Evolutionary conservation across 306 rosid genomes (phyloP), one percentile per base, ranked within the genome.

Genomic region (Trifolium fragiferum): DNA sequence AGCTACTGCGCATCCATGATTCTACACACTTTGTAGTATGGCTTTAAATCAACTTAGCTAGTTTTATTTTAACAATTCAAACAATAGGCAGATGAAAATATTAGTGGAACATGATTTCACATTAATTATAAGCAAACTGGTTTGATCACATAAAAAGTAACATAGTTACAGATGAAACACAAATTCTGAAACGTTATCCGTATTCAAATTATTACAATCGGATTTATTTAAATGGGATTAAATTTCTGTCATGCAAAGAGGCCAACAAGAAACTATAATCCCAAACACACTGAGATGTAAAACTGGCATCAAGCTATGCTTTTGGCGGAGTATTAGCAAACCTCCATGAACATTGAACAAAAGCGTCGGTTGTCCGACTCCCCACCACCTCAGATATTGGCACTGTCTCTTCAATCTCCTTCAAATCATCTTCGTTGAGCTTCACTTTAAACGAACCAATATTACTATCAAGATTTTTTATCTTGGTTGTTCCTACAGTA

Each of bases 401-500:
- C 58, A 84, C 37, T 2, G 76, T 69, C 43, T 86, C 86, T 58
- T 86, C 83, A 57, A 90, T 82, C 80, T 84, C 89, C 65, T 18
- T 61, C 46, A 88, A 19, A 53, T 84, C 87, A 75, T 86, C 89
- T 25, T 65, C 38, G 32, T 68, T 66, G 10, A 88, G 80, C 78
- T 82, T 86, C 85, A 86, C 87, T 68, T 74, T 63, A 3, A 81
- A 15, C 15, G 87, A 85, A 46, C 83, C 79, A 1, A 88, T 46
- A 73, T 90, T 88, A 16, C 4, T 53, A 51, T 88, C 84, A 13
- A 90, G 87, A 76, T 88, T 90, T 43, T 80, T 82, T 14, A 55
- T 77, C 85, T 85, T 88, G 9, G 93, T 90, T 58, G 89, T 90
- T 61, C 91, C 96, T 88, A 43, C 85, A 74, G 72, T 43, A 76